Conservation (phyloP, 306 rosid species). For the Vicia faba region DNA sequence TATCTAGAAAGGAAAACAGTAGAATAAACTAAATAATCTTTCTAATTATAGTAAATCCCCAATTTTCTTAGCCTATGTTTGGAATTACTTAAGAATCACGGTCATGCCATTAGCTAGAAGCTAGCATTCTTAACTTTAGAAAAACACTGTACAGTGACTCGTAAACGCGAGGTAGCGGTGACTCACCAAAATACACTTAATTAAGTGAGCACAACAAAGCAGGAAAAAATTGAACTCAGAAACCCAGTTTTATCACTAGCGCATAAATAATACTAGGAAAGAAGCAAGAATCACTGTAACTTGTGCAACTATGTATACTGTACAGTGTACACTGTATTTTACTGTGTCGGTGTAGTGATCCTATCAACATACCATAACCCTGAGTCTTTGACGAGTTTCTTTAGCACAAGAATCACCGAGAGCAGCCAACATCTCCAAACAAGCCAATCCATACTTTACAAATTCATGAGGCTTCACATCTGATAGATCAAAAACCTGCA, state of each 20-base stretch:
- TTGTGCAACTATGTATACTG: background rate
- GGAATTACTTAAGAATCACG: too few species aligned
- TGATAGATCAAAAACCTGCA: slow-evolving; percentile 80
- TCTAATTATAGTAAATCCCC: background rate
- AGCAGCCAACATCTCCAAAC: slow-evolving; percentile 70
- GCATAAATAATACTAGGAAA: background rate
- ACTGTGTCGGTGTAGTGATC: background rate
- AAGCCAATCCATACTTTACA: slow-evolving; percentile 78
- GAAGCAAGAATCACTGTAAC: slow-evolving; percentile 9
- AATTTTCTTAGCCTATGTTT: background rate
- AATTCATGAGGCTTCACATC: slow-evolving; percentile 97
- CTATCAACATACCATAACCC: slow-evolving; percentile 77
- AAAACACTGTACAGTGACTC: too few species aligned
- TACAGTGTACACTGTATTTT: slow-evolving; percentile 6
- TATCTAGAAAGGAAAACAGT: background rate
- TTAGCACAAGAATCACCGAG: slow-evolving; percentile 80
- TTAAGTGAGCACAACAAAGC: background rate
- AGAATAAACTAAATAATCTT: slow-evolving; percentile 2
- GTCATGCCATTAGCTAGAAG: too few species aligned
- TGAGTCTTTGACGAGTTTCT: slow-evolving; percentile 74
- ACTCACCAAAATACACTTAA: background rate
- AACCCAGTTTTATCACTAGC: slow-evolving; percentile 10
- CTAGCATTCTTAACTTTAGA: too few species aligned
- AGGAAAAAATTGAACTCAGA: slow-evolving; percentile 6
- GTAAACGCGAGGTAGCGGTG: too few species aligned